These are phyloP conservation scores for Diophrys sp. DNA, from an alignment of 73 alveolate genomes.

Conservation along the genomic window DNA sequence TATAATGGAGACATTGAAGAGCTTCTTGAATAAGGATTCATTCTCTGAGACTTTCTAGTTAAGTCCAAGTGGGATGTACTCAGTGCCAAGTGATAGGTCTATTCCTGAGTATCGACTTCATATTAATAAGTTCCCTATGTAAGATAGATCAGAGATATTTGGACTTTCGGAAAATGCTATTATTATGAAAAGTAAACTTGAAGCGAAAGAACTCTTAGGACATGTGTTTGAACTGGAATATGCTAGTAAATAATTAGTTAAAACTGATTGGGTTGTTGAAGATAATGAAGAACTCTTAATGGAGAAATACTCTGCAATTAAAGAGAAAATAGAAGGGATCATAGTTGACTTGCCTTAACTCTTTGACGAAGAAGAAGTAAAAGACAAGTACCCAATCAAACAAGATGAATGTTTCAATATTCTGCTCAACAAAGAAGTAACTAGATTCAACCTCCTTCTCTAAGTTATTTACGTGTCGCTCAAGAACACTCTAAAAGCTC, in stretches of 20 bases:
- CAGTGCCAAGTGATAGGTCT: conserved; percentile 32
- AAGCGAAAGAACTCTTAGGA: conserved; percentile 42
- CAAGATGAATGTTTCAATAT: conserved; percentile 59
- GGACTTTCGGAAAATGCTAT: conserved; percentile 67
- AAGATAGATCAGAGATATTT: conserved; percentile 56
- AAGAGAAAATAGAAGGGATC: conserved; percentile 48
- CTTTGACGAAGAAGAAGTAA: conserved; percentile 49
- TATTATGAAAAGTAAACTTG: conserved; percentile 35
- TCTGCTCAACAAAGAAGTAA: conserved; percentile 47
- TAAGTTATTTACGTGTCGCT: conserved; percentile 58
- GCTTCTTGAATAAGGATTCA: conserved; percentile 30
- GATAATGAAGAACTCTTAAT: conserved; percentile 37
- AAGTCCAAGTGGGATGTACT: conserved; percentile 41
- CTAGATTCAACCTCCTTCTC: conserved; percentile 53
- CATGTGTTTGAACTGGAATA: conserved; percentile 55
- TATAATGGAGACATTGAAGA: conserved; percentile 27
- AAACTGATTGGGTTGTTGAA: conserved; percentile 35
- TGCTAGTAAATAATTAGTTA: conserved; percentile 49
- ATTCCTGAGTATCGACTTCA: conserved; percentile 19
- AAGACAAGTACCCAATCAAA: conserved; percentile 42
- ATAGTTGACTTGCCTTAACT: conserved; percentile 61
- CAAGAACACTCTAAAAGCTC: conserved; percentile 65
- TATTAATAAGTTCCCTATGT: conserved; percentile 40
- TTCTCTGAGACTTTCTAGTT: conserved; percentile 13
- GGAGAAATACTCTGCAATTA: conserved; percentile 42